Percentiles rank a stretch among this genome's conserved stretches.
phyloP scores from a whole-genome alignment of 2,329 filamentous ascomycete genomes.

The Scedosporium apiospermum region DNA sequence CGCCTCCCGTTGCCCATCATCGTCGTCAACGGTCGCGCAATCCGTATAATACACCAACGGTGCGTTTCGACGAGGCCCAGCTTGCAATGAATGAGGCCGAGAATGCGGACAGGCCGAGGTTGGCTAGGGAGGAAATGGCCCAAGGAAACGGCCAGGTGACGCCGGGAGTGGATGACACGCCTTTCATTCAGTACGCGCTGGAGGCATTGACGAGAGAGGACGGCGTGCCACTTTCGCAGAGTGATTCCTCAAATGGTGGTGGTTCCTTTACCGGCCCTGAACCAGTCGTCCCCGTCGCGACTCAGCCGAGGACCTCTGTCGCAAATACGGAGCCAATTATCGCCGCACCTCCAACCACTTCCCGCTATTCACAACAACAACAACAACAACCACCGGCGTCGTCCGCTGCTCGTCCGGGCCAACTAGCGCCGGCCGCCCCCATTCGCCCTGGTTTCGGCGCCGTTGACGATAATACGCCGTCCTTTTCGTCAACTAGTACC shows the following conservation, averaged over 20 bases:
- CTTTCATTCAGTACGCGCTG: constrained; percentile 83
- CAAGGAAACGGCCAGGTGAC: constrained; percentile 42
- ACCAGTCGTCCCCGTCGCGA: not conserved
- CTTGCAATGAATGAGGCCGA: constrained; percentile 27
- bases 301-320: not conserved
- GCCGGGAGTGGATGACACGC: constrained; percentile 73
- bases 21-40: not conserved
- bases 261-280: constrained; percentile 13
- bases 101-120: constrained; percentile 20
- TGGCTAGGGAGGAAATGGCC: not conserved
- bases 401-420: not conserved
- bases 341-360: not conserved
- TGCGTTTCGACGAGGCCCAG: constrained; percentile 29
- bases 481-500: not conserved
- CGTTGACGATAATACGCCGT: not conserved
- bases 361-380: not conserved
- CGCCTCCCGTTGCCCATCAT: not conserved
- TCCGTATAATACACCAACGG: constrained; percentile 8
- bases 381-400: not conserved
- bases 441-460: not conserved
- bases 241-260: constrained; percentile 21
- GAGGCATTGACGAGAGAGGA: constrained; percentile 74
- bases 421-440: not conserved
- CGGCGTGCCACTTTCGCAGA: constrained; percentile 27
- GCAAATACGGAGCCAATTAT: not conserved